Evolutionary conservation across 352 stramenopile genomes (phyloP).

Genomic region (Lagenidium giganteum): DNA sequence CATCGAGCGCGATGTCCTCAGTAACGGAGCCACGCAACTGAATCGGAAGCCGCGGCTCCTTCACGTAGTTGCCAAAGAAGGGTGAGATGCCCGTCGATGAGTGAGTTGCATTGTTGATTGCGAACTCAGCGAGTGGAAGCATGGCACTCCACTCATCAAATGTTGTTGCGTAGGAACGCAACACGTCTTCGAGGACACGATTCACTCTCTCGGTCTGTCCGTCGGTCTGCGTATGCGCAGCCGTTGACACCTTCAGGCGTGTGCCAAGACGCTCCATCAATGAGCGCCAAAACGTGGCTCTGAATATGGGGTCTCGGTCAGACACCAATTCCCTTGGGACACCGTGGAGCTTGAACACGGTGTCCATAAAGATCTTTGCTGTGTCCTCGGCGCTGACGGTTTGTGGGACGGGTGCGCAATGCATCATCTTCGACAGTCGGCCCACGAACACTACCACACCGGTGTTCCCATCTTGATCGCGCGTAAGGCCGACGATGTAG

Average conservation of each 20-base stretch:
- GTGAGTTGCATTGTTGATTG: constrained; percentile 22
- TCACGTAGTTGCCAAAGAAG: no score
- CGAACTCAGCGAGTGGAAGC: constrained; percentile 21
- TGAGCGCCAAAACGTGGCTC: background rate
- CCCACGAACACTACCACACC: constrained; percentile 17
- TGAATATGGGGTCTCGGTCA: background rate
- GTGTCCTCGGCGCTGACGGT: background rate
- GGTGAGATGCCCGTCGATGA: constrained; percentile 14
- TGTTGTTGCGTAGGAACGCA: constrained; percentile 6
- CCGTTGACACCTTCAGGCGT: background rate
- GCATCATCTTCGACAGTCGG: constrained; percentile 20
- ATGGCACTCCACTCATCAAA: constrained; percentile 7
- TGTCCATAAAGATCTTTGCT: background rate
- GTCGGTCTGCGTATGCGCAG: background rate
- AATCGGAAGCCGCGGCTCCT: no score
- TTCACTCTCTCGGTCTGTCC: constrained; percentile 5
- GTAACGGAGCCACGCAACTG: no score
- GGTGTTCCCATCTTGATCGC: background rate
- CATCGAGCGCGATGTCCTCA: no score
- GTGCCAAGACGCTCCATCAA: background rate
- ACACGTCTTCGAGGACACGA: constrained; percentile 12
- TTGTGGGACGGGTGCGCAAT: constrained; percentile 5
- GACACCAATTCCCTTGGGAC: background rate
- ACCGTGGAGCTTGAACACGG: background rate
- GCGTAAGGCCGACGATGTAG: constrained; percentile 15